Base-by-base conservation (phyloP, 1,139 yeast genomes). In the Pichia norvegensis region DNA sequence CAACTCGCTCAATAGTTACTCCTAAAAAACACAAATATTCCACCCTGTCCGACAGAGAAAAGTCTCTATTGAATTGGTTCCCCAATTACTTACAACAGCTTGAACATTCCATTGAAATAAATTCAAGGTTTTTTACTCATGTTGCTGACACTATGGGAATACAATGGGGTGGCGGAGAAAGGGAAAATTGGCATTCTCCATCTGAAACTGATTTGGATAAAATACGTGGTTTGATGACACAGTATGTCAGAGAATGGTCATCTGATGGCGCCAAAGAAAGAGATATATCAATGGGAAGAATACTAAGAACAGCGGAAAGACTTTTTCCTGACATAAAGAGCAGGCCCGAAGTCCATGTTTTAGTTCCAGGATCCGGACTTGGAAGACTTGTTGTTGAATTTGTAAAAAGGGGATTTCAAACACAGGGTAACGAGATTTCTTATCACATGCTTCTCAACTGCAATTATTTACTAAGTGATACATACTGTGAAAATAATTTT, bases 361-460 rank as follows among this genome's bases (percentile, higher is more conserved):
- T 87, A 31, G 79, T 81, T 1, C 95, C 96, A 0, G 96, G 96
- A 0, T 79, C 87, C 51, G 96, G 96, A 0, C 67, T 85, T 19
- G 96, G 94, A 0, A 63, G 95, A 45, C 62, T 86, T 49, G 84
- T 86, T n/a, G 72, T 76, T 46, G 95, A 87, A 43, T 65, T 85
- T 44, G 86, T 85, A 1, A 63, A 61, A 29, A 57, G 70, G 45
- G 95, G 95, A 1, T 85, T 81, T 60, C 65, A 73, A 63, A 77
- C 84, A n/a, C 88, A 85, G 54, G 96, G 95, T 0, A 87, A 86
- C 61, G 96, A 88, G 59, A 76, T 81, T 56, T 81, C 92, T 21
- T 82, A 80, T 57, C 94, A 83, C 57, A 86, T 87, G 95, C 66
- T 86, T 4, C 64, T 84, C 20, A 72, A 81, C 10, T 82, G 94